Percentiles rank a stretch among this genome's conserved stretches.
Evolutionary conservation across 805 yeast species (phyloP).

Genomic region (Wickerhamiella occidentalis): DNA sequence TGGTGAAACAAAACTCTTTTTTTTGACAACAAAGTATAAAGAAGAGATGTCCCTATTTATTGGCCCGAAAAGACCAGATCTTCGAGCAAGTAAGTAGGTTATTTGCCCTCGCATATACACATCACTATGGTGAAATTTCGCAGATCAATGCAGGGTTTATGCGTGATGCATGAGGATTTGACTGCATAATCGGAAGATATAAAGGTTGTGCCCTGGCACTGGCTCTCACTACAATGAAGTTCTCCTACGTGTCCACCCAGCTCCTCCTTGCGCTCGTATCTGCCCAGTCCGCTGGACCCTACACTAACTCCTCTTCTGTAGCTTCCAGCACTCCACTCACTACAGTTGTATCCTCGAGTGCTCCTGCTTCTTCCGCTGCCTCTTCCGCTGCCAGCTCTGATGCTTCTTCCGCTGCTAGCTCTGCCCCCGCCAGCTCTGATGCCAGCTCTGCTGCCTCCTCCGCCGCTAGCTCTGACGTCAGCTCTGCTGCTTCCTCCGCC

Average conservation of each 20-base stretch:
- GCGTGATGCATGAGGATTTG: neutral
- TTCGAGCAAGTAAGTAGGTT: neutral
- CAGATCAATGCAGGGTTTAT: neutral
- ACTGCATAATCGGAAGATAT: neutral
- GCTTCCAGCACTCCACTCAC: neutral
- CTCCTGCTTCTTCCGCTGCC: too few species aligned
- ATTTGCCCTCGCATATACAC: neutral
- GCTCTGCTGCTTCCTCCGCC: neutral
- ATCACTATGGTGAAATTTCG: neutral
- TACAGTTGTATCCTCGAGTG: too few species aligned
- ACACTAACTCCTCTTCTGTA: neutral
- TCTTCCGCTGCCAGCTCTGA: neutral
- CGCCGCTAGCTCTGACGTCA: neutral
- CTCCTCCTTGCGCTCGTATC: neutral
- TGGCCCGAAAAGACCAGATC: too few species aligned
- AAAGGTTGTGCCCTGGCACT: too few species aligned
- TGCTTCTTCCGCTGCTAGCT: neutral
- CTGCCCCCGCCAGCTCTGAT: neutral
- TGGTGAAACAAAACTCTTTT: too few species aligned
- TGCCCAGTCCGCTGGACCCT: too few species aligned
- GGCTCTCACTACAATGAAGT: too few species aligned
- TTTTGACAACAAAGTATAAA: too few species aligned
- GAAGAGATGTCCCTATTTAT: too few species aligned
- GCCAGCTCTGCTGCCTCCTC: neutral
- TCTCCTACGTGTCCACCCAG: neutral